Evolutionary conservation across 2,329 filamentous ascomycete genomes (phyloP).

Genomic region (Fusarium cyanostomum): DNA sequence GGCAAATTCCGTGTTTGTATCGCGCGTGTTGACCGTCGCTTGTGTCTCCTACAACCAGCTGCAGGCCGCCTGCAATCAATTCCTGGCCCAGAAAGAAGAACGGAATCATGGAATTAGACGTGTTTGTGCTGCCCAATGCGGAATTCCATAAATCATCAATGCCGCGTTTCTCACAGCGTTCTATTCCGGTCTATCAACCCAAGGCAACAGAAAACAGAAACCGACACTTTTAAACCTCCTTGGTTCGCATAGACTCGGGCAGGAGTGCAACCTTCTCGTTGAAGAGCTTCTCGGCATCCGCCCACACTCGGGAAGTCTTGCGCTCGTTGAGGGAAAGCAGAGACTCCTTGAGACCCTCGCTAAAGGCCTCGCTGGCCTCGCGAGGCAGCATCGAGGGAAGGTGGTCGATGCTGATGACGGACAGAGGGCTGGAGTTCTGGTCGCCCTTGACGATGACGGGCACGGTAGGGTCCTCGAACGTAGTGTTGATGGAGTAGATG

Average conservation of each 20-base stretch:
- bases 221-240: constrained; percentile 34
- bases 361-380: constrained; percentile 89
- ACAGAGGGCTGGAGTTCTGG: constrained; percentile 65
- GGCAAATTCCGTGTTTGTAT: too few species aligned
- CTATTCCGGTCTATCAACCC: constrained; percentile 28
- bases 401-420: constrained; percentile 89
- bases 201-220: constrained; percentile 7
- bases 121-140: too few species aligned
- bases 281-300: constrained; percentile 84
- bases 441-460: constrained; percentile 70
- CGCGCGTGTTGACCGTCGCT: too few species aligned
- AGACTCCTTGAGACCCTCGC: constrained; percentile 78
- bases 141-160: too few species aligned
- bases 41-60: too few species aligned
- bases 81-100: too few species aligned
- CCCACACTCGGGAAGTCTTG: constrained; percentile 79
- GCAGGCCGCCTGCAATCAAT: too few species aligned
- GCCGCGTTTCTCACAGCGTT: constrained; percentile 8
- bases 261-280: constrained; percentile 73
- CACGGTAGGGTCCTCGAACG: constrained; percentile 88
- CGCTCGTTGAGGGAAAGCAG: constrained; percentile 82
- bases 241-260: constrained; percentile 36
- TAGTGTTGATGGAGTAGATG: constrained; percentile 85
- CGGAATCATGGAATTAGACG: too few species aligned
- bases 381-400: constrained; percentile 84